phyloP scores from a whole-genome alignment of 2,329 filamentous ascomycete species.

The Trichothecium roseum region DNA sequence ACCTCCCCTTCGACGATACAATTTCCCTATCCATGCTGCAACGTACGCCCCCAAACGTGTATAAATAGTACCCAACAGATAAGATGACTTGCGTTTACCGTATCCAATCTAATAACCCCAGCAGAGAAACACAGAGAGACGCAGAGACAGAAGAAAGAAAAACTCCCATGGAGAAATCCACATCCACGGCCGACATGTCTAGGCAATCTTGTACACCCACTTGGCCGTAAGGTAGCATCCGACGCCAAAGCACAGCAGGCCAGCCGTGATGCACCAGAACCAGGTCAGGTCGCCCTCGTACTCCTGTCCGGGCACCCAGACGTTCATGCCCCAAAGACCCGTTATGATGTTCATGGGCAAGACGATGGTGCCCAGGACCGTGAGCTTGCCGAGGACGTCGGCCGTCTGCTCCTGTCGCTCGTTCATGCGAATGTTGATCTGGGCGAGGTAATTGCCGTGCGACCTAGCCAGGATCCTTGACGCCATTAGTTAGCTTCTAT shows the following conservation, averaged over 20 bases:
- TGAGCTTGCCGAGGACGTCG: constrained; percentile 88
- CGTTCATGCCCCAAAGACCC: constrained; percentile 98
- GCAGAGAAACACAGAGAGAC: too few species aligned
- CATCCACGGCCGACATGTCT: constrained; percentile 5
- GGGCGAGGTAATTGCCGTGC: constrained; percentile 95
- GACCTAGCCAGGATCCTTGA: constrained; percentile 75
- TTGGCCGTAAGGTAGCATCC: constrained; percentile 75
- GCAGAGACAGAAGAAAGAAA: too few species aligned
- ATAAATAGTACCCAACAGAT: too few species aligned
- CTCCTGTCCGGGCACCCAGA: constrained; percentile 87
- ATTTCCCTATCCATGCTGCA: too few species aligned
- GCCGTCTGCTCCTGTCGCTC: constrained; percentile 93
- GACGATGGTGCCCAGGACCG: constrained; percentile 92
- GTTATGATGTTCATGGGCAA: constrained; percentile 99
- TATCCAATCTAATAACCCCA: too few species aligned
- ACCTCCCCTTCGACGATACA: too few species aligned
- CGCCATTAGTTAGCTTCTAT: constrained; percentile 9
- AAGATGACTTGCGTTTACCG: too few species aligned
- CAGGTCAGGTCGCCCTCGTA: constrained; percentile 63
- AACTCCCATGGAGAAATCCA: too few species aligned
- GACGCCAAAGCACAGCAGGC: constrained; percentile 68
- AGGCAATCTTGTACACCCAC: constrained; percentile 72
- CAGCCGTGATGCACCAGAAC: constrained; percentile 67
- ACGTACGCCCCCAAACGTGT: too few species aligned
- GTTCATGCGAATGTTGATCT: constrained; percentile 99